Evolutionary conservation across 163 green algal genomes (phyloP).

Genomic region (Trebouxiophyceae sp.): DNA sequence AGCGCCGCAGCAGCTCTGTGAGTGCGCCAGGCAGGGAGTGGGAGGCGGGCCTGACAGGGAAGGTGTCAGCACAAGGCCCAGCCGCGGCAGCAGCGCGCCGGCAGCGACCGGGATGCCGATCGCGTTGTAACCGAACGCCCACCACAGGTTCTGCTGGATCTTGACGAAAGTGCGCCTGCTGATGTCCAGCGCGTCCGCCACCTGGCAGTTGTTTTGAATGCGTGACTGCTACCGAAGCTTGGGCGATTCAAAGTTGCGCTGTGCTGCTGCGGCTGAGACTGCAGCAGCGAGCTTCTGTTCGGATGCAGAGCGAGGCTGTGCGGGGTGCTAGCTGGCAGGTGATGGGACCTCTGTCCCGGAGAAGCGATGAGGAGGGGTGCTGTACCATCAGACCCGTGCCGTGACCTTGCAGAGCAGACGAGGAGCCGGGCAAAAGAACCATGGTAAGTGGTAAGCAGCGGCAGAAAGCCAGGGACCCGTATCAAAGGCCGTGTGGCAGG

Average conservation of each 20-base stretch:
- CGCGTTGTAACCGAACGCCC: slow-evolving; percentile 93
- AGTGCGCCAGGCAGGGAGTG: not conserved
- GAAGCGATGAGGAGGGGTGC: no score
- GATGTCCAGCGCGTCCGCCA: slow-evolving; percentile 79
- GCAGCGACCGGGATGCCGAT: slow-evolving; percentile 77
- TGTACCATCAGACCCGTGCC: no score
- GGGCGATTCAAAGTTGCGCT: no score
- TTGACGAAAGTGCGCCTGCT: slow-evolving; percentile 78
- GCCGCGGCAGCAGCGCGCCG: slow-evolving; percentile 64
- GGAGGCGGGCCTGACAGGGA: slow-evolving; percentile 50
- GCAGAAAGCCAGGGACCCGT: no score
- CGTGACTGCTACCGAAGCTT: no score
- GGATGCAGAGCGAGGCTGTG: no score
- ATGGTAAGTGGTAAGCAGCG: not conserved
- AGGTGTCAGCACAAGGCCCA: slow-evolving; percentile 70
- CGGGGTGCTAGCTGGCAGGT: no score
- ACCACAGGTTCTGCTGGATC: slow-evolving; percentile 90
- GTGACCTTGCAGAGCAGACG: not conserved
- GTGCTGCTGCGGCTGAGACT: no score
- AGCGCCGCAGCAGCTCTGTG: not conserved
- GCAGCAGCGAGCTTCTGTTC: no score
- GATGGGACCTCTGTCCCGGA: no score
- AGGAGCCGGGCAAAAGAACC: not conserved
- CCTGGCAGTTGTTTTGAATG: no score
- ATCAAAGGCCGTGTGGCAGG: no score